Evolutionary conservation across 192 early-diverging fungal species (phyloP).

Genomic region (Entomortierella parvispora): DNA sequence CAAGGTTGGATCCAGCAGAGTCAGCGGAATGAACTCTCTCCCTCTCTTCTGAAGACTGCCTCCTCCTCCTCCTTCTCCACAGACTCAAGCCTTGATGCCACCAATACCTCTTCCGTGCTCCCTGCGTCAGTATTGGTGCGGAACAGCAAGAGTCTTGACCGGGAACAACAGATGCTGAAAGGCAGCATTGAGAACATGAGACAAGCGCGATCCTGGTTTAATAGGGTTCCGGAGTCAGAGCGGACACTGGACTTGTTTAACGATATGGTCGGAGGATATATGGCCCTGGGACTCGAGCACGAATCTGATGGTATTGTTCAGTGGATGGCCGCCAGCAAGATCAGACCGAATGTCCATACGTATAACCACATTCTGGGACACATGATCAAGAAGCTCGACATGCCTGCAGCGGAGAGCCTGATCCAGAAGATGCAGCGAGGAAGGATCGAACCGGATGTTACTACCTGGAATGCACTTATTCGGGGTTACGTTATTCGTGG

Average conservation of each 20-base stretch:
- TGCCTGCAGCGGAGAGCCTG: slow-evolving; percentile 32
- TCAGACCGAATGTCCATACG: slow-evolving; percentile 31
- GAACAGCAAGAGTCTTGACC: slow-evolving; percentile 28
- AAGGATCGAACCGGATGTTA: slow-evolving; percentile 15
- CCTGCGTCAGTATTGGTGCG: slow-evolving; percentile 21
- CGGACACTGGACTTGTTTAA: slow-evolving; percentile 25
- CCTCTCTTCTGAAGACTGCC: slow-evolving; percentile 14
- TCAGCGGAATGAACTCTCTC: slow-evolving; percentile 22
- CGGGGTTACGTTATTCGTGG: slow-evolving; percentile 39
- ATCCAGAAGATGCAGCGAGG: slow-evolving; percentile 26
- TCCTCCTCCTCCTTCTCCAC: slow-evolving; percentile 3
- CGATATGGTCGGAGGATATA: slow-evolving; percentile 39
- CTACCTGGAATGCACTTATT: slow-evolving; percentile 42
- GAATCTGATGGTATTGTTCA: slow-evolving; percentile 34
- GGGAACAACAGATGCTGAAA: slow-evolving; percentile 10
- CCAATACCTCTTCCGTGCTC: neutral
- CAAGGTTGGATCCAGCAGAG: slow-evolving; percentile 48
- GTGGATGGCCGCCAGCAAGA: slow-evolving; percentile 33
- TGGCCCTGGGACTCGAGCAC: slow-evolving; percentile 33
- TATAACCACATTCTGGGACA: slow-evolving; percentile 47
- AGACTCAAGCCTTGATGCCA: neutral
- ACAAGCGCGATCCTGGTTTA: slow-evolving; percentile 39
- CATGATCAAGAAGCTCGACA: slow-evolving; percentile 17
- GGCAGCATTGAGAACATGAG: slow-evolving; percentile 29
- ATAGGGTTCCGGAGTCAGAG: slow-evolving; percentile 12